These are phyloP conservation scores for Magnaporthiopsis rhizophila DNA, from an alignment of 2,329 filamentous ascomycete species.

Conservation along the genomic window DNA sequence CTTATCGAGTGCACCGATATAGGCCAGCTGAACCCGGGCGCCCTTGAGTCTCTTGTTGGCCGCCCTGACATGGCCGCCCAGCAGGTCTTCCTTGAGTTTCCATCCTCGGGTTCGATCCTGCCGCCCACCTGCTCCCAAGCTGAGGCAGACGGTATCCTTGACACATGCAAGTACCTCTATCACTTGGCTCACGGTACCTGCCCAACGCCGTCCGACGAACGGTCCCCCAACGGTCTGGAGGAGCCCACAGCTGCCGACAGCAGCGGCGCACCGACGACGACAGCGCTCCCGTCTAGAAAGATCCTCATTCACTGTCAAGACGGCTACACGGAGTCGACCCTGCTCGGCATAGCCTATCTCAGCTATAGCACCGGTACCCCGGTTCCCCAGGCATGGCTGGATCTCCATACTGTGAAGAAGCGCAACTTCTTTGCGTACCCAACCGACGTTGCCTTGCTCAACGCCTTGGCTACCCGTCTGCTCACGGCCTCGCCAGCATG, in stretches of 20 bases:
- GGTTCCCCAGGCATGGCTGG: slow-evolving; percentile 79
- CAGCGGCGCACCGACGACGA: slow-evolving; percentile 19
- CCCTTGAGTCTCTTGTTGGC: slow-evolving; percentile 56
- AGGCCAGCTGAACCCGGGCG: slow-evolving; percentile 64
- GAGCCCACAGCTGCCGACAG: slow-evolving; percentile 50
- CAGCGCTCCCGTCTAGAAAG: slow-evolving; percentile 41
- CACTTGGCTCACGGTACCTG: slow-evolving; percentile 63
- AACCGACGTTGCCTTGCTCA: slow-evolving; percentile 78
- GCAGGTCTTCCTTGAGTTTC: slow-evolving; percentile 61
- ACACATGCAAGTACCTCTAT: slow-evolving; percentile 86
- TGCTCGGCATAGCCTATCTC: slow-evolving; percentile 84
- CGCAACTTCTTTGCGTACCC: slow-evolving; percentile 97
- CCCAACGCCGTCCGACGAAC: slow-evolving; percentile 30
- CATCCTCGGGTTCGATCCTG: slow-evolving; percentile 87
- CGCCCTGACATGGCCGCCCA: slow-evolving; percentile 35
- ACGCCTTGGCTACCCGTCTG: slow-evolving; percentile 65
- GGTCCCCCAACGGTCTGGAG: slow-evolving; percentile 25
- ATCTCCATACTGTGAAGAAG: slow-evolving; percentile 68
- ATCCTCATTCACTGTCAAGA: slow-evolving; percentile 91
- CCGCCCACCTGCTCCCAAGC: slow-evolving; percentile 74
- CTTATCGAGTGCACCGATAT: slow-evolving; percentile 85
- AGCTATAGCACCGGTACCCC: slow-evolving; percentile 83
- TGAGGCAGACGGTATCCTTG: slow-evolving; percentile 77
- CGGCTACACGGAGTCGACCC: slow-evolving; percentile 89
- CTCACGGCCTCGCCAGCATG: slow-evolving; percentile 59